Percentiles rank a stretch among this genome's conserved stretches.
Conservation (phyloP, 2,329 filamentous ascomycete species). For the Aschersonia sp. region DNA sequence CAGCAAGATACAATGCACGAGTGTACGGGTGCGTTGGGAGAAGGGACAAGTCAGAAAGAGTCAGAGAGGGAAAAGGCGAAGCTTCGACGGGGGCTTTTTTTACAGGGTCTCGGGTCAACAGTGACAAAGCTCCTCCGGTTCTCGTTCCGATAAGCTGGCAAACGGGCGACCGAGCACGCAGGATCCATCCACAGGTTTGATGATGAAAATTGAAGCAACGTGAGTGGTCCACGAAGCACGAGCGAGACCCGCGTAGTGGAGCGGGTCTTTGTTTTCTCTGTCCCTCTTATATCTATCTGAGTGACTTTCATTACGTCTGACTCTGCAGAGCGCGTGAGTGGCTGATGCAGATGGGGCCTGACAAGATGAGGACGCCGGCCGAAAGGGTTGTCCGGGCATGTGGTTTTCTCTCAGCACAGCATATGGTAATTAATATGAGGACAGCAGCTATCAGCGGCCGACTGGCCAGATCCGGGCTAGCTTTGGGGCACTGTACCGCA, state of each 20-base stretch:
- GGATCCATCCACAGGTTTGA: not conserved
- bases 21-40: too few relatives aligned
- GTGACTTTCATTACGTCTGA: not conserved
- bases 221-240: slow-evolving; percentile 2
- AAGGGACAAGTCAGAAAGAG: too few relatives aligned
- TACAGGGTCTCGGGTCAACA: not conserved
- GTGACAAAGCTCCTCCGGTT: not conserved
- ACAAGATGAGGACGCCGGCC: not conserved
- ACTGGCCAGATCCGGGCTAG: too few relatives aligned
- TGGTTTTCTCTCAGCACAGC: not conserved
- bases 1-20: too few relatives aligned
- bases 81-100: not conserved
- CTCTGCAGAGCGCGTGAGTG: not conserved
- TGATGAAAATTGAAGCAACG: slow-evolving; percentile 6
- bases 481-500: too few relatives aligned
- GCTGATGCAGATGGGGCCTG: not conserved
- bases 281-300: not conserved
- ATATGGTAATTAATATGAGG: too few relatives aligned
- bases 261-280: not conserved
- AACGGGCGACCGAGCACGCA: not conserved
- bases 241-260: slow-evolving; percentile 1
- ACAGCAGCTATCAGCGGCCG: too few relatives aligned
- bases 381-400: not conserved
- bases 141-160: not conserved
- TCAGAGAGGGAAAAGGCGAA: not conserved